phyloP scores from a whole-genome alignment of 1,284 basidiomycete species.

The Papiliotrema nemorosa region DNA sequence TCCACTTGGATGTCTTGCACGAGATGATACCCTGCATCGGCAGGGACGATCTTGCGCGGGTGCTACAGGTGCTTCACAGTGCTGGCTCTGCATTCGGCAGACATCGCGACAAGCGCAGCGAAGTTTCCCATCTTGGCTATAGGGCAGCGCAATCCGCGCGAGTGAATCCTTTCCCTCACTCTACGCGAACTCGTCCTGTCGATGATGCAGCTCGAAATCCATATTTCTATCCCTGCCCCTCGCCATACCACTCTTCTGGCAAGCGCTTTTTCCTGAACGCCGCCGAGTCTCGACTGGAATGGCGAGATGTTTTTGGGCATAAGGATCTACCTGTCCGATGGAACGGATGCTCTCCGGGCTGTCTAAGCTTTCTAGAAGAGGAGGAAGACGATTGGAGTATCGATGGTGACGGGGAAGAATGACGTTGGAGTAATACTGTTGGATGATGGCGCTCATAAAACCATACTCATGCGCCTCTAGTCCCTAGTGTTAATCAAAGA shows the following conservation, averaged over 20 bases:
- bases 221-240: conserved; percentile 42
- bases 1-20: conserved; percentile 27
- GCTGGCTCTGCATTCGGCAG: conserved; percentile 1
- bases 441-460: too few relatives aligned
- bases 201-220: conserved; percentile 46
- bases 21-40: conserved; percentile 19
- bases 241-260: conserved; percentile 31
- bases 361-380: conserved; percentile 40
- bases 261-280: conserved; percentile 40
- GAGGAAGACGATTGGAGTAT: conserved; percentile 20
- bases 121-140: not conserved
- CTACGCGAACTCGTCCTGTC: conserved; percentile 17
- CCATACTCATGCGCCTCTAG: too few relatives aligned
- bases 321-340: conserved; percentile 39
- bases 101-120: not conserved
- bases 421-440: not conserved
- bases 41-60: conserved; percentile 15
- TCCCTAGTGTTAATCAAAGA: too few relatives aligned
- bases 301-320: conserved; percentile 30
- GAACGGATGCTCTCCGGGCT: conserved; percentile 45
- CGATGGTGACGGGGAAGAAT: not conserved
- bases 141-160: not conserved
- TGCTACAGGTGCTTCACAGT: conserved; percentile 29
- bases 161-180: conserved; percentile 29
- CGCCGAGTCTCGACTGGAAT: conserved; percentile 46